Conservation (phyloP, 2,329 filamentous ascomycete species). For the Phoma sp. region DNA sequence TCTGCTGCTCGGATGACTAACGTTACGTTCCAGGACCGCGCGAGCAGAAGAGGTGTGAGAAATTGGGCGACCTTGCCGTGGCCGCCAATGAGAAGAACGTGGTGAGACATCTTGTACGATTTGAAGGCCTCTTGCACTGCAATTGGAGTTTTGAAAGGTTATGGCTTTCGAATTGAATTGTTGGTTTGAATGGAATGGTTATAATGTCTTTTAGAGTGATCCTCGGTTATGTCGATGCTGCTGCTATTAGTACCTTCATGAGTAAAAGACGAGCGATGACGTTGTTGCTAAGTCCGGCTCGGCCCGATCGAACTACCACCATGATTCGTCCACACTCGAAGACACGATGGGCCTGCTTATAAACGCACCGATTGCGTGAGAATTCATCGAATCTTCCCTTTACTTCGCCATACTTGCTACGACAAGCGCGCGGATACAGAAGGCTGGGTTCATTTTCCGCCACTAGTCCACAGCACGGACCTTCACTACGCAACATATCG, state of each 20-base stretch:
- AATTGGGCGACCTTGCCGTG: conserved; percentile 80
- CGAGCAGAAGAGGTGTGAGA: conserved; percentile 78
- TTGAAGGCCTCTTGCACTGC: no score
- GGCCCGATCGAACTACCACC: conserved; percentile 2
- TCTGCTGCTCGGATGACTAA: conserved; percentile 78
- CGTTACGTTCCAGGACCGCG: conserved; percentile 77
- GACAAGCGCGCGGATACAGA: background rate
- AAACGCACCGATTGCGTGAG: conserved; percentile 16
- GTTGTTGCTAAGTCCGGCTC: conserved; percentile 7
- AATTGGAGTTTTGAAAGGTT: background rate
- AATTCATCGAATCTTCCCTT: background rate
- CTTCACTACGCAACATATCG: background rate
- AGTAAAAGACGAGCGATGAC: conserved; percentile 13
- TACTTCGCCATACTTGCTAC: background rate
- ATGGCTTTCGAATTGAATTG: background rate
- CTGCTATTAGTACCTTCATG: conserved; percentile 15
- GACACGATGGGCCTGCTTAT: conserved; percentile 9
- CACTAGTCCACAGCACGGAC: background rate
- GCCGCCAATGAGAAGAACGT: conserved; percentile 76
- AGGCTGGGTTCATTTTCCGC: background rate
- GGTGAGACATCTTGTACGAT: conserved; percentile 35
- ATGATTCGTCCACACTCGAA: conserved; percentile 6
- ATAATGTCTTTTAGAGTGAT: background rate
- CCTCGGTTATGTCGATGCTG: background rate
- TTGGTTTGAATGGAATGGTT: background rate